phyloP scores from a whole-genome alignment of 2,329 filamentous ascomycete species.

The Aureobasidium pullulans region DNA sequence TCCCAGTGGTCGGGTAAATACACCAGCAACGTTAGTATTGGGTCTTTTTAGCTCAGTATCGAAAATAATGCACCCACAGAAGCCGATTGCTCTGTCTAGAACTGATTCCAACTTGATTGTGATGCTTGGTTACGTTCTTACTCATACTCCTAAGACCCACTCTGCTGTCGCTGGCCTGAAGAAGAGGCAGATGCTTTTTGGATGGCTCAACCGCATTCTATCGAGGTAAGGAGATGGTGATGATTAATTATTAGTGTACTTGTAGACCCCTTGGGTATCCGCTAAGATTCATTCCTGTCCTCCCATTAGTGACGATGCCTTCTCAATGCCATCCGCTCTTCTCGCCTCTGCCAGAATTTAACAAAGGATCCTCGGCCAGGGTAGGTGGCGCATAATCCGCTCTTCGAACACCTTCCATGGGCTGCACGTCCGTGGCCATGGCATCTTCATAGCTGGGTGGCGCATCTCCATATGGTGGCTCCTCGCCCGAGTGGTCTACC shows the following conservation, averaged over 20 bases:
- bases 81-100: too few relatives aligned
- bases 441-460: constrained; percentile 94
- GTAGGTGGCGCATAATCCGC: constrained; percentile 47
- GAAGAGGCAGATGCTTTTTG: too few relatives aligned
- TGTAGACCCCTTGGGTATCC: not conserved
- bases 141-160: too few relatives aligned
- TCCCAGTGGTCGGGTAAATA: not conserved
- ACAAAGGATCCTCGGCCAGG: constrained; percentile 22
- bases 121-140: too few relatives aligned
- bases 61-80: too few relatives aligned
- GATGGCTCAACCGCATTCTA: too few relatives aligned
- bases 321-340: constrained; percentile 23
- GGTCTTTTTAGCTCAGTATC: not conserved
- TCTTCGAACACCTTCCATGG: constrained; percentile 63
- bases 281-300: not conserved
- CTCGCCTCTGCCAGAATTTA: constrained; percentile 22
- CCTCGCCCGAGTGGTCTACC: constrained; percentile 2
- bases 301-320: not conserved
- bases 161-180: too few relatives aligned
- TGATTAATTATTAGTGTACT: not conserved
- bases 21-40: not conserved
- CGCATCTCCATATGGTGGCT: constrained; percentile 56
- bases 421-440: constrained; percentile 69
- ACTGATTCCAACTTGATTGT: too few relatives aligned
- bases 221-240: not conserved